Conservation (phyloP, 257 asterid species). For the Fraxinus pennsylvanica region DNA sequence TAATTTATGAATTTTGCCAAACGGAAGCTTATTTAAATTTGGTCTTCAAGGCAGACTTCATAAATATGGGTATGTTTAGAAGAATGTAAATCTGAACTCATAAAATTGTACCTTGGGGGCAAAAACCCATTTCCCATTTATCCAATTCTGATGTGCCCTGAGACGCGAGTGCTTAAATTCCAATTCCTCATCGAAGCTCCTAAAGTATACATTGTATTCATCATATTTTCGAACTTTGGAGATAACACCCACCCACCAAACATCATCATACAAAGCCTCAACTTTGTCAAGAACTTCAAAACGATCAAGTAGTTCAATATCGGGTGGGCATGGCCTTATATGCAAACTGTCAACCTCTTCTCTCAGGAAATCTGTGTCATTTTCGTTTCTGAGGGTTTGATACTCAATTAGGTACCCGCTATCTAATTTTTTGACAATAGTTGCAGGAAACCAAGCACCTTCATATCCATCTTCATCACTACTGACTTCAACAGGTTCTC, state of each 20-base stretch:
- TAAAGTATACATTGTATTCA: slow-evolving; percentile 45
- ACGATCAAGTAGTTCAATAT: slow-evolving; percentile 34
- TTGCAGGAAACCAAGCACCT: slow-evolving; percentile 63
- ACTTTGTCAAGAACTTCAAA: slow-evolving; percentile 44
- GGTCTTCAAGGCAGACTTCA: background rate
- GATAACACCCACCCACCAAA: slow-evolving; percentile 64
- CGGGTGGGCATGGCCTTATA: slow-evolving; percentile 71
- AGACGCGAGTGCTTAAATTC: slow-evolving; percentile 41
- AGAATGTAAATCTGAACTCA: slow-evolving; percentile 2
- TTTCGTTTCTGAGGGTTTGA: slow-evolving; percentile 34
- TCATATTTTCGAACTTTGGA: slow-evolving; percentile 37
- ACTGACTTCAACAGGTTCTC: slow-evolving; percentile 47
- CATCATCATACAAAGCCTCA: slow-evolving; percentile 49
- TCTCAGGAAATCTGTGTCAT: slow-evolving; percentile 39
- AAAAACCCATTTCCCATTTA: slow-evolving; percentile 47
- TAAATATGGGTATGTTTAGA: slow-evolving; percentile 1
- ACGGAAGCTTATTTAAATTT: too few species aligned
- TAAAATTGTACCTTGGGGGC: slow-evolving; percentile 40
- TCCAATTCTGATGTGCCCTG: slow-evolving; percentile 62
- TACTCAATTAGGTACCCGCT: slow-evolving; percentile 40
- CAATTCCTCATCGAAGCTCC: slow-evolving; percentile 32
- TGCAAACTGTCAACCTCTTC: slow-evolving; percentile 56
- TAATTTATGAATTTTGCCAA: too few species aligned
- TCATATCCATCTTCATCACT: slow-evolving; percentile 50
- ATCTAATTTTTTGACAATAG: slow-evolving; percentile 30